Conservation (phyloP, 202 grass and related monocot genomes). For the Musa balbisiana region DNA sequence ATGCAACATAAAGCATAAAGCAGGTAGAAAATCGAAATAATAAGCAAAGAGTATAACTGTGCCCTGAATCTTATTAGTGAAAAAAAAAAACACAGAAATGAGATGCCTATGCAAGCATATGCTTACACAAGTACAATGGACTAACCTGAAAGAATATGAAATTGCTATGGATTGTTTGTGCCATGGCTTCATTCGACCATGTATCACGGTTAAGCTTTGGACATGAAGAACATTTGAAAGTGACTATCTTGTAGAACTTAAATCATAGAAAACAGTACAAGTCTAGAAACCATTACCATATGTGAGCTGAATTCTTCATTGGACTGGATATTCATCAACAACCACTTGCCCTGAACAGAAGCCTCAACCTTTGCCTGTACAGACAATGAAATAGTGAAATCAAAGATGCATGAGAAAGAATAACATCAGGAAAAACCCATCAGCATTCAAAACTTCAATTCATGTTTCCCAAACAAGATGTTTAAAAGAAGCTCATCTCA, state of each 20-base stretch:
- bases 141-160: constrained; percentile 99
- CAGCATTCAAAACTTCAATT: neutral
- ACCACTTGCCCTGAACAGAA: constrained; percentile 66
- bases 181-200: constrained; percentile 83
- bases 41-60: neutral
- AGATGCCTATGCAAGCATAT: neutral
- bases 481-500: neutral
- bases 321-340: constrained; percentile 85
- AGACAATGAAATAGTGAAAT: constrained; percentile 12
- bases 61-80: too few relatives aligned
- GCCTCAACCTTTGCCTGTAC: constrained; percentile 82
- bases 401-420: too few relatives aligned
- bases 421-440: too few relatives aligned
- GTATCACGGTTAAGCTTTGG: constrained; percentile 91
- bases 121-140: constrained; percentile 6
- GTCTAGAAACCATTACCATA: constrained; percentile 45
- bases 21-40: neutral
- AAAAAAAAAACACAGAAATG: neutral
- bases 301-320: constrained; percentile 88
- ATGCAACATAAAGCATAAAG: constrained; percentile 12
- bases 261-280: neutral
- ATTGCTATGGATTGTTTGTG: constrained; percentile 77
- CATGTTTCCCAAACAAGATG: neutral
- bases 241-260: constrained; percentile 26
- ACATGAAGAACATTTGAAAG: constrained; percentile 14